Evolutionary conservation across 2,329 filamentous ascomycete species (phyloP), one percentile per base, ranked within the genome.

Genomic region (Sphaerostilbella broomeana): DNA sequence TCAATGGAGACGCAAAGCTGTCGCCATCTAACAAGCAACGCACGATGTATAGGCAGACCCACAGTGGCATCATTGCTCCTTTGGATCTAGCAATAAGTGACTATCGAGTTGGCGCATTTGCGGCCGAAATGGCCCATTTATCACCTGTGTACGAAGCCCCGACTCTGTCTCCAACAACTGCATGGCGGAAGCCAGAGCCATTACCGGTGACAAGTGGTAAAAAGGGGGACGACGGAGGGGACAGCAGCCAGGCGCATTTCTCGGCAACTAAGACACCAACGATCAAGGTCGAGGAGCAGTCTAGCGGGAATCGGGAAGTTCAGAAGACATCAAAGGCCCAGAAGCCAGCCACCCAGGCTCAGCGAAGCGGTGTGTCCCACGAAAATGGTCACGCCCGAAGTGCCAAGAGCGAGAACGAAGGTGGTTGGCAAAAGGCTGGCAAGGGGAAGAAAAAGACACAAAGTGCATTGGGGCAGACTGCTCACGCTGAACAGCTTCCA

Each of bases 61-160:
- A 70, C 29, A 72, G 62, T 43, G 67, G 67, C 16, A 59, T 67
- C 3, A 73, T 77, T 44, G 72, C 73, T 11, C 72, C 75, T 6
- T 58, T 78, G 13, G 75, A 79, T 49, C 64, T 78, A 11, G 74
- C 73, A 2, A 68, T 70, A 26, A 63, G 66, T 4, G 67, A 69
- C 21, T 61, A 62, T 15, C 59, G 62, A 16, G 49, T 65, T 9
- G 58, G 62, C 37, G 53, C 58, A 4, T 58, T 63, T 7, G 38
- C 51, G 11, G 44, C 49, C 8, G 72, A 75, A 7, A 54, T 66
- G 35, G 66, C 69, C 28, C 72, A 71, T 48, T 67, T 89, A 2
- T 88, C 84, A 0, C 84, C 84, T 0, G 84, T 88, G 1, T 83
- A 82, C 38, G 84, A 88, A 61, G 73, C 75, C 5, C 71, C 74